These are phyloP conservation scores for Pyrus betulifolia DNA, from an alignment of 306 rosid species.

Conservation along the genomic window DNA sequence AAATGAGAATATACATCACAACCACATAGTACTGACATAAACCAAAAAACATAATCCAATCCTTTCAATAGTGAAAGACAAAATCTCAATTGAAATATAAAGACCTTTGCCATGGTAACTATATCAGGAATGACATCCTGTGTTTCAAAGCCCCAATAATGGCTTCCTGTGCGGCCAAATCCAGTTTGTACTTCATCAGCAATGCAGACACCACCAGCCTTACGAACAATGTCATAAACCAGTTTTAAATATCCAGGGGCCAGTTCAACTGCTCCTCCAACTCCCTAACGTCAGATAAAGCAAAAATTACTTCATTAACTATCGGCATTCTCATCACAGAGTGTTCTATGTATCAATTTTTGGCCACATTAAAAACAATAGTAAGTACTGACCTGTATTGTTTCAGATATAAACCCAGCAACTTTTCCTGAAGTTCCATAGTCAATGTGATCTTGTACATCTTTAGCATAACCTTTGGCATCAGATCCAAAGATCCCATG, in stretches of 20 bases:
- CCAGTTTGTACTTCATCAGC: slow-evolving; percentile 99
- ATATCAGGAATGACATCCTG: slow-evolving; percentile 90
- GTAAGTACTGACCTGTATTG: slow-evolving; percentile 54
- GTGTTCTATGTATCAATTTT: not conserved
- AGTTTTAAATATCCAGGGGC: slow-evolving; percentile 83
- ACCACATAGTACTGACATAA: slow-evolving; percentile 1
- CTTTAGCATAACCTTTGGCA: slow-evolving; percentile 57
- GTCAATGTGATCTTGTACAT: slow-evolving; percentile 77
- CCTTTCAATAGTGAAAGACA: not conserved
- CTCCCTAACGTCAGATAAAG: slow-evolving; percentile 49
- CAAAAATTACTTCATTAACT: not conserved
- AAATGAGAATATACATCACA: not conserved
- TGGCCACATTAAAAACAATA: not conserved
- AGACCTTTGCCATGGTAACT: slow-evolving; percentile 97
- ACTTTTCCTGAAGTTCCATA: slow-evolving; percentile 75
- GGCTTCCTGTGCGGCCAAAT: slow-evolving; percentile 89
- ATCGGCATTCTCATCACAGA: not conserved
- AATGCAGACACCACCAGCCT: slow-evolving; percentile 92
- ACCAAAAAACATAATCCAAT: slow-evolving; percentile 1
- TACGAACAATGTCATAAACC: slow-evolving; percentile 70
- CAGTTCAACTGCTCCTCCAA: slow-evolving; percentile 85
- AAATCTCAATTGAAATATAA: not conserved
- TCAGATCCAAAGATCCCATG: slow-evolving; percentile 70
- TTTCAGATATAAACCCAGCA: slow-evolving; percentile 88
- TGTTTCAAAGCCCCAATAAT: slow-evolving; percentile 91